These are phyloP conservation scores for Loxodes magnus DNA, from an alignment of 73 alveolate species.

Conservation along the genomic window DNA sequence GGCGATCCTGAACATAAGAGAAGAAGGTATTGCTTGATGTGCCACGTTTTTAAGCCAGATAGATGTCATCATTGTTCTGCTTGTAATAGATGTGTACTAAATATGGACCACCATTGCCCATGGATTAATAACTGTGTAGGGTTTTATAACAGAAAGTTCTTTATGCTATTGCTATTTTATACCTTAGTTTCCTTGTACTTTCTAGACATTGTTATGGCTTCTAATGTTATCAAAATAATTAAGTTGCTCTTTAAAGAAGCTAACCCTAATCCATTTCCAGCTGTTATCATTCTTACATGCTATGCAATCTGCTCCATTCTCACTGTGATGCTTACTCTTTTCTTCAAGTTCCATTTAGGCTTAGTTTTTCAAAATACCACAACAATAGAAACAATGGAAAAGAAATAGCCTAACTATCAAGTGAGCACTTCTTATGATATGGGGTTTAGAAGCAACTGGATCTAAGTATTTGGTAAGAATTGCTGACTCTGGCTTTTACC, in stretches of 20 bases:
- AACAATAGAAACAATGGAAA: constrained; percentile 15
- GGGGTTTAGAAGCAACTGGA: constrained; percentile 52
- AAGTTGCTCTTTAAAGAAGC: neutral
- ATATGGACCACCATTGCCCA: constrained; percentile 65
- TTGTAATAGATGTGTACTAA: constrained; percentile 39
- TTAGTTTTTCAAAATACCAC: constrained; percentile 15
- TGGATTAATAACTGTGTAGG: constrained; percentile 59
- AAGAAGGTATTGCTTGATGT: constrained; percentile 50
- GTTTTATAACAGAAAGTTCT: constrained; percentile 30
- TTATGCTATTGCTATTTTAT: constrained; percentile 22
- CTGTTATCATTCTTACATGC: constrained; percentile 1
- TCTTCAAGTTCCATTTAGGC: constrained; percentile 19
- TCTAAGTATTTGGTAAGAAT: constrained; percentile 78
- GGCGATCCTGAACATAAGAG: constrained; percentile 77
- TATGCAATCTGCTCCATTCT: constrained; percentile 12
- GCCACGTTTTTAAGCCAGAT: constrained; percentile 41
- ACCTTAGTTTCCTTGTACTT: constrained; percentile 6
- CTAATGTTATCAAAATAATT: neutral
- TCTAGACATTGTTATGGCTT: constrained; percentile 4
- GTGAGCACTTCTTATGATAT: constrained; percentile 40
- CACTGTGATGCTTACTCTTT: neutral
- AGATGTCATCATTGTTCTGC: constrained; percentile 52
- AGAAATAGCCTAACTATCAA: neutral
- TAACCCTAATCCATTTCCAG: neutral
- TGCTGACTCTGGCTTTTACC: constrained; percentile 74